Percentiles rank a stretch among this genome's conserved stretches.
Conservation (phyloP, 1,139 yeast species). For the Suhomyces guaymorum region DNA sequence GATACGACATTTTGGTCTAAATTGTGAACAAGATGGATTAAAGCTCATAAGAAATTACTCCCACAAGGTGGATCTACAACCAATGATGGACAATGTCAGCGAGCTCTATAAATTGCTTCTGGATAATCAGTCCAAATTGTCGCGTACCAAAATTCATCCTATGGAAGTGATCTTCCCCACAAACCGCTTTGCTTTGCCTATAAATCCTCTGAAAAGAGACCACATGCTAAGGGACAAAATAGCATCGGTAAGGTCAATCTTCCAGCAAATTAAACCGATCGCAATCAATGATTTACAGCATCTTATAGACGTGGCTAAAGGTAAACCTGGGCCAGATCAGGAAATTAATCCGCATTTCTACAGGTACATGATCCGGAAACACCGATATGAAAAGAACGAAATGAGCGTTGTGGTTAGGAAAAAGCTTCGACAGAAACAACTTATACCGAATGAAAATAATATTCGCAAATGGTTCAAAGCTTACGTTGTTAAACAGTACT, state of each 20-base stretch:
- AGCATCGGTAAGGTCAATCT: constrained; percentile 24
- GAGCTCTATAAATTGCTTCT: constrained; percentile 26
- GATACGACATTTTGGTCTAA: constrained; percentile 16
- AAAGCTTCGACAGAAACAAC: constrained; percentile 26
- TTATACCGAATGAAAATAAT: constrained; percentile 36
- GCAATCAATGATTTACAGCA: constrained; percentile 18
- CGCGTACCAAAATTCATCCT: constrained; percentile 28
- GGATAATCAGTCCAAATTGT: constrained; percentile 20
- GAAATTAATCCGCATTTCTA: constrained; percentile 32
- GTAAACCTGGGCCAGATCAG: constrained; percentile 6
- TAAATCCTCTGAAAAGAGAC: constrained; percentile 31
- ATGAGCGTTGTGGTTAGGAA: constrained; percentile 20
- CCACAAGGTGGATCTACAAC: neutral
- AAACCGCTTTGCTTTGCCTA: constrained; percentile 35
- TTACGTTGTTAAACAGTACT: constrained; percentile 38
- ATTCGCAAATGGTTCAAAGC: constrained; percentile 30
- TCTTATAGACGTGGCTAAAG: constrained; percentile 20
- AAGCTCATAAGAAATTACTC: constrained; percentile 5
- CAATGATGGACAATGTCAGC: constrained; percentile 17
- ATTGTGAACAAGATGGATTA: neutral
- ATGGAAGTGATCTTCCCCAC: constrained; percentile 39
- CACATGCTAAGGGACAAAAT: constrained; percentile 27
- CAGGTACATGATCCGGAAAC: constrained; percentile 29
- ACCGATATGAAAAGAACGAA: constrained; percentile 15
- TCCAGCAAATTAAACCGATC: constrained; percentile 25